phyloP scores from a whole-genome alignment of 1,284 basidiomycete genomes.

The Fomes fomentarius region DNA sequence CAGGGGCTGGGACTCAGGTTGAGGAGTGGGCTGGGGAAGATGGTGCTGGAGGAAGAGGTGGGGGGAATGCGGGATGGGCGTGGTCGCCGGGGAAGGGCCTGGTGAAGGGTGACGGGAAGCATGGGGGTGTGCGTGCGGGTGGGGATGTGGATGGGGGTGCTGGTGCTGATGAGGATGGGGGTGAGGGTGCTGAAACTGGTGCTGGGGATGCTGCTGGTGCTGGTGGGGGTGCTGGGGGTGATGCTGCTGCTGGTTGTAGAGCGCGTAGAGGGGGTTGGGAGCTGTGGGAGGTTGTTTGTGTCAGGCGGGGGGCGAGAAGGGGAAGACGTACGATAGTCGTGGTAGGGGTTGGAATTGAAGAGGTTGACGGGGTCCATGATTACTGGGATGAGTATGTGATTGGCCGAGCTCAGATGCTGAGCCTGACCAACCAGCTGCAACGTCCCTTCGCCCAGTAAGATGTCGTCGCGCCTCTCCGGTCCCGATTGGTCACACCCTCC shows the following conservation, averaged over 20 bases:
- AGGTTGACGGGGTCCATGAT: conserved; percentile 65
- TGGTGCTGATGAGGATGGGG: conserved; percentile 25
- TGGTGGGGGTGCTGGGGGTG: conserved; percentile 27
- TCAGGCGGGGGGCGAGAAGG: neutral
- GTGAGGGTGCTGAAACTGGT: conserved; percentile 20
- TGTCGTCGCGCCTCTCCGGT: conserved; percentile 10
- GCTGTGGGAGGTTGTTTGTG: conserved; percentile 8
- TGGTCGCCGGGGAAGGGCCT: conserved; percentile 27
- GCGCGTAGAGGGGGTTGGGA: conserved; percentile 20
- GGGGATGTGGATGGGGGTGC: conserved; percentile 15
- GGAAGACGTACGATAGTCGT: conserved; percentile 44
- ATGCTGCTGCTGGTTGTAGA: conserved; percentile 34
- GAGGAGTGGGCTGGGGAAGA: conserved; percentile 18
- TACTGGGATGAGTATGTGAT: conserved; percentile 40
- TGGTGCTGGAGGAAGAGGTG: conserved; percentile 33
- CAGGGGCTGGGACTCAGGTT: conserved; percentile 18
- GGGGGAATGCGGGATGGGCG: conserved; percentile 29
- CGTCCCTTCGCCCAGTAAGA: conserved; percentile 24
- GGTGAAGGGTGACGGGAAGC: conserved; percentile 33
- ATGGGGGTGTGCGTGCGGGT: conserved; percentile 25
- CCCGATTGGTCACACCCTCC: conserved; percentile 27
- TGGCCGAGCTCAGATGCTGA: conserved; percentile 22
- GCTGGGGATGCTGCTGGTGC: conserved; percentile 17
- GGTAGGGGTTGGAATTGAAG: conserved; percentile 59
- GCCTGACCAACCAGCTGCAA: conserved; percentile 27